Base-by-base conservation (phyloP, 2,329 filamentous ascomycete genomes). In the Chrysosporium keratinophilum region DNA sequence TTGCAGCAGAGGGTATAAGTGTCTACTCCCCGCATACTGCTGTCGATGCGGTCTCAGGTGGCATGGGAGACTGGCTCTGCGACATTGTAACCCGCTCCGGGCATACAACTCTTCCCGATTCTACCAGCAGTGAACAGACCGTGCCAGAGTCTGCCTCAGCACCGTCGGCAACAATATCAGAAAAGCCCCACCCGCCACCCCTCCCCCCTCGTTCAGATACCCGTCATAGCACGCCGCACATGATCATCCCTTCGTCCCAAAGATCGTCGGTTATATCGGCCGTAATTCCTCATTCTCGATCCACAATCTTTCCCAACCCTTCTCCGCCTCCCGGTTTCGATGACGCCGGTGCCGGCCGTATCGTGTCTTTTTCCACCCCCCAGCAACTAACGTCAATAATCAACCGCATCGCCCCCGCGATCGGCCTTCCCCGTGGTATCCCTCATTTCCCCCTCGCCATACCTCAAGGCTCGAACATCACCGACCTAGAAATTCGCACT, bases 11-110 rank as follows among this genome's bases (percentile, higher is more conserved):
- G 67, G 90, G 91, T 35, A 88, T 98, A 63, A 94, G 89, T 59
- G 89, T 98, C 54, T 98, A 97, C 75, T 89, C 85, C 60, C 93
- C 93, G 0, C 93, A 98, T 71, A 98, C 93, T 0, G 91, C 93
- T 12, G 82, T 97, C 42, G 93, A 98, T 69, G 88, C 88, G 39
- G 87, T 87, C 0, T 81, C 83, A 0, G 81, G 83, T 15, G 93
- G 93, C 3, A 80, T 98, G 61, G 94, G 90, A 65, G 88, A 95
- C 68, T 98, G 91, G 91, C 82, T 98, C 9, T 88, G 88, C 56
- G 86, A 94, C 64, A 84, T 94, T 47, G 81, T 96, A 17, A 83
- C 84, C 1, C 83, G 81, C 33, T 76, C 73, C 20, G 34, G 62
- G 7, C 9, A 31, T 17, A 19, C 19, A 14, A 49, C 10, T n/a